phyloP scores from a whole-genome alignment of 108 stramenopile genomes.

The Skeletonema costatum region DNA sequence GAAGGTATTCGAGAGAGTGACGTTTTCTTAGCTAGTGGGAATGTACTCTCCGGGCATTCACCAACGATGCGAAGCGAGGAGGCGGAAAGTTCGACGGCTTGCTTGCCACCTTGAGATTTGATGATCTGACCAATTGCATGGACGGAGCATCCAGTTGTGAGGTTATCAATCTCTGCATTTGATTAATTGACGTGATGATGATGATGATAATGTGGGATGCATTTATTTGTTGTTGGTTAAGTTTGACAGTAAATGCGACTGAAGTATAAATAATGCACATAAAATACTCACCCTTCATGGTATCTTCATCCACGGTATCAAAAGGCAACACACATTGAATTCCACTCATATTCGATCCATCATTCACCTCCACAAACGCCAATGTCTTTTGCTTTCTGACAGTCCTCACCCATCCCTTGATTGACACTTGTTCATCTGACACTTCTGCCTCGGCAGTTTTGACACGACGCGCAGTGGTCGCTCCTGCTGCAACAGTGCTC shows the following conservation, averaged over 20 bases:
- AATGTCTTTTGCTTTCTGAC: conserved; percentile 97
- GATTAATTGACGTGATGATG: background rate
- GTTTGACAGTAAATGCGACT: background rate
- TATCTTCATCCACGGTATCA: conserved; percentile 67
- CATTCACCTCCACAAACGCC: conserved; percentile 97
- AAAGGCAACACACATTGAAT: conserved; percentile 90
- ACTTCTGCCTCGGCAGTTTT: conserved; percentile 73
- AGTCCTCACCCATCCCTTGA: conserved; percentile 98
- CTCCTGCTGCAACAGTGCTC: conserved; percentile 13
- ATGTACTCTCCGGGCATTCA: conserved; percentile 88
- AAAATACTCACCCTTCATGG: conserved; percentile 57
- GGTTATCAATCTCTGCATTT: conserved; percentile 71
- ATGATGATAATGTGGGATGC: background rate
- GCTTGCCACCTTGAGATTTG: conserved; percentile 86
- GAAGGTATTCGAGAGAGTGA: conserved; percentile 95
- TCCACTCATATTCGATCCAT: conserved; percentile 92
- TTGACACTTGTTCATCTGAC: conserved; percentile 69
- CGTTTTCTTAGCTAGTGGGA: conserved; percentile 99
- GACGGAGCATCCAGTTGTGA: conserved; percentile 94
- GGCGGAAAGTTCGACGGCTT: conserved; percentile 90
- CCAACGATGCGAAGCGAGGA: conserved; percentile 85
- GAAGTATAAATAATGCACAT: background rate
- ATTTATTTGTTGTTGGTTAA: background rate
- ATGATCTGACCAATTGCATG: conserved; percentile 83
- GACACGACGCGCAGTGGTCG: conserved; percentile 51